Base-by-base conservation (phyloP, 345 rosid species). In the Acer campestre region DNA sequence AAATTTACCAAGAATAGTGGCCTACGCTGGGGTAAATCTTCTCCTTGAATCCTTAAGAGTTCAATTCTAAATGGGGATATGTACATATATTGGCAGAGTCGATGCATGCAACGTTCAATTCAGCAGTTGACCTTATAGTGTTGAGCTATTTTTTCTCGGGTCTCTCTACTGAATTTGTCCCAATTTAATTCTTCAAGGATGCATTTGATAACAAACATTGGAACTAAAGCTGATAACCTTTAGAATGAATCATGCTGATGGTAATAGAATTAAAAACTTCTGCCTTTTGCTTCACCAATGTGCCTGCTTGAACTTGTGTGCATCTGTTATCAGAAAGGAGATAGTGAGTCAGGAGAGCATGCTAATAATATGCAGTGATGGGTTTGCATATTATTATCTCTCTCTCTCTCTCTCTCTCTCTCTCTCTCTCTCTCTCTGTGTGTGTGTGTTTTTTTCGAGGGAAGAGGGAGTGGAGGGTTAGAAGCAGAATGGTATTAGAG, bases 1-100 rank as follows among this genome's bases (percentile, higher is more conserved):
- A 40, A 96, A 85, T 58, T 82, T 96, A 68, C 97, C 97, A 1
- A 88, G 77, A 88, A 65, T 82, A 29, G 80, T 87, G 77, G 98
- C 99, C 84, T 94, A 94, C 81, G 91, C 94, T 65, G 99, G 98
- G 80, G 99, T 91, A 80, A 68, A 84, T 81, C 55, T 67, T 79
- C 82, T 68, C 35, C 68, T 61, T 44, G 66, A 42, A 44, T 56
- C 40, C 49, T 53, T 53, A 14, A 14, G 6, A 14, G n/a, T 53
- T 53, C 10, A 53, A 18, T 18, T 53, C 74, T 38, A 31, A 6
- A 31, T 53, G n/a, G 63, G 25, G n/a, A 8, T 27, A 25, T 61
- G 66, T 53, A 53, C 16, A 12, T 16, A 53, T 53, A 53, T 53
- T 53, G 58, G n/a, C n/a, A 53, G 46, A 42, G 46, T 53, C 58